Conservation (phyloP, 2,329 filamentous ascomycete species). For the Ascochyta rabiei region DNA sequence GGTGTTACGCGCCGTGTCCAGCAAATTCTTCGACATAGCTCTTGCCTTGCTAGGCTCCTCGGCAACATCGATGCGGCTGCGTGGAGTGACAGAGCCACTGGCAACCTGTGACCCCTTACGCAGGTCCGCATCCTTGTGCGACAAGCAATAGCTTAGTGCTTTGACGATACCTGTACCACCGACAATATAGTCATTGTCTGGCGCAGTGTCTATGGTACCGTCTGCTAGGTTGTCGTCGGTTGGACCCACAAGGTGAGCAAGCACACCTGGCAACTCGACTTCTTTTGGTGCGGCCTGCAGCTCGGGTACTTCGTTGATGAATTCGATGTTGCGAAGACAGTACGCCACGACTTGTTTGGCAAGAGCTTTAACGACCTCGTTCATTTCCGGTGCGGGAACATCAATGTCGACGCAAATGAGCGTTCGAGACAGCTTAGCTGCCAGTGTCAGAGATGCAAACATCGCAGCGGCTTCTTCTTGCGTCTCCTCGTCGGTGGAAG, state of each 20-base stretch:
- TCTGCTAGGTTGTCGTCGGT: slow-evolving; percentile 58
- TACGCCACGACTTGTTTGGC: slow-evolving; percentile 96
- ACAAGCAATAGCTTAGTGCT: slow-evolving; percentile 86
- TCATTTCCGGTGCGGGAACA: slow-evolving; percentile 78
- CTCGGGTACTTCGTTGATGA: slow-evolving; percentile 70
- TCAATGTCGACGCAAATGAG: slow-evolving; percentile 93
- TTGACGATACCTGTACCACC: slow-evolving; percentile 95
- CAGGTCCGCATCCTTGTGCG: slow-evolving; percentile 72
- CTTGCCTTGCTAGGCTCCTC: slow-evolving; percentile 51
- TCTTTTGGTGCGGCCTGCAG: slow-evolving; percentile 55
- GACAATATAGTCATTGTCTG: slow-evolving; percentile 94
- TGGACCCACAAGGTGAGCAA: slow-evolving; percentile 85
- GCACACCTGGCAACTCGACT: slow-evolving; percentile 76
- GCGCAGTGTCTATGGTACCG: slow-evolving; percentile 71
- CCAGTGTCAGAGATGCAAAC: slow-evolving; percentile 89
- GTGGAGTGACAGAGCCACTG: slow-evolving; percentile 63
- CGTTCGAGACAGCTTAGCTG: slow-evolving; percentile 79
- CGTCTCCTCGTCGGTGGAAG: slow-evolving; percentile 74
- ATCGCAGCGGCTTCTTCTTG: slow-evolving; percentile 95
- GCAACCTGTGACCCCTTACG: slow-evolving; percentile 47
- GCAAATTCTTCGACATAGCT: slow-evolving; percentile 89
- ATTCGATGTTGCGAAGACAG: slow-evolving; percentile 89
- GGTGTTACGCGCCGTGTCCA: slow-evolving; percentile 89
- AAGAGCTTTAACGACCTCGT: slow-evolving; percentile 87
- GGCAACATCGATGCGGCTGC: slow-evolving; percentile 36